phyloP scores from a whole-genome alignment of 2,329 filamentous ascomycete genomes.

The Mycosphaerella arachidis region DNA sequence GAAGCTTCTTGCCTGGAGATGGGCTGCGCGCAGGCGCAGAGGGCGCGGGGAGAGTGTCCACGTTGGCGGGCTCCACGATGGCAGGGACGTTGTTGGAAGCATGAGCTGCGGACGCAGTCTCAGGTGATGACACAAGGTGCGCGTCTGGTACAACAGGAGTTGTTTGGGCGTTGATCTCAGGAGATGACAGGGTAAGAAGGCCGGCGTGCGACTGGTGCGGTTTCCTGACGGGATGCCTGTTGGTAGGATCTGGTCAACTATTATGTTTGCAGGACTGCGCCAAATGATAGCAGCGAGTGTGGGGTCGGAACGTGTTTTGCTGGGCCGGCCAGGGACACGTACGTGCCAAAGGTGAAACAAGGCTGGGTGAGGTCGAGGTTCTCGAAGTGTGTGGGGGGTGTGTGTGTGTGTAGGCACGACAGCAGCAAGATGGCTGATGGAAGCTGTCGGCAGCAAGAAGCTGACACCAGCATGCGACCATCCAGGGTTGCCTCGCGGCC shows the following conservation, averaged over 20 bases:
- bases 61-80: constrained; percentile 25
- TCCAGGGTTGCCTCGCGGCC: background rate
- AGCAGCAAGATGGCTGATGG: background rate
- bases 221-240: constrained; percentile 30
- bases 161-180: constrained; percentile 35
- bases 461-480: background rate
- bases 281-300: constrained; percentile 1
- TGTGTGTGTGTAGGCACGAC: background rate
- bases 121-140: constrained; percentile 7
- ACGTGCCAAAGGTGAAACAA: background rate
- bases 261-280: background rate
- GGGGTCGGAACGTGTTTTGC: background rate
- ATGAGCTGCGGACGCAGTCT: constrained; percentile 22
- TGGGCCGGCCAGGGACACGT: constrained; percentile 3
- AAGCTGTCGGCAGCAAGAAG: too few relatives aligned
- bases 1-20: constrained; percentile 68
- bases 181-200: constrained; percentile 48
- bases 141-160: constrained; percentile 26
- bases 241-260: constrained; percentile 14
- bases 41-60: constrained; percentile 17
- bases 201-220: constrained; percentile 48
- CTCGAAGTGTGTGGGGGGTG: background rate
- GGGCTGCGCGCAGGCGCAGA: constrained; percentile 51
- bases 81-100: constrained; percentile 33
- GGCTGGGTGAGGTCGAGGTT: background rate